Conservation (phyloP, 1,284 basidiomycete genomes). For the Ceratobasidium sp. region DNA sequence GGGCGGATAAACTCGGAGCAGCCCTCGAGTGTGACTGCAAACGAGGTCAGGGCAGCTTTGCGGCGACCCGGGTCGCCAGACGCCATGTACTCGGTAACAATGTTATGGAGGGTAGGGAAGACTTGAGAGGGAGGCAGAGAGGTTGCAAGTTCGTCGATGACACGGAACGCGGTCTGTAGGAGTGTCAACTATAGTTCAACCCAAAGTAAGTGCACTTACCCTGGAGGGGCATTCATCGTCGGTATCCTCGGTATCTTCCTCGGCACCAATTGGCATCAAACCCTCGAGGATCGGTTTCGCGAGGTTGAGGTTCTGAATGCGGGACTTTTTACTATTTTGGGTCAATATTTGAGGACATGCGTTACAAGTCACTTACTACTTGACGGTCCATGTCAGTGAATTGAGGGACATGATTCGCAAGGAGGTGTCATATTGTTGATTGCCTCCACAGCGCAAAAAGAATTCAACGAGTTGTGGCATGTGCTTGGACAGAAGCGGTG, state of each 20-base stretch:
- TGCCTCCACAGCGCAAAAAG: slow-evolving; percentile 85
- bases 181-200: slow-evolving; percentile 32
- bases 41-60: slow-evolving; percentile 94
- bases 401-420: slow-evolving; percentile 93
- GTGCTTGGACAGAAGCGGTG: slow-evolving; percentile 88
- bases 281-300: slow-evolving; percentile 88
- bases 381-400: slow-evolving; percentile 94
- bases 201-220: slow-evolving; percentile 56
- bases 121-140: slow-evolving; percentile 95
- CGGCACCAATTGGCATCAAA: slow-evolving; percentile 92
- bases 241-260: slow-evolving; percentile 85
- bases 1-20: slow-evolving; percentile 99
- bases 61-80: slow-evolving; percentile 79
- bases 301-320: slow-evolving; percentile 87
- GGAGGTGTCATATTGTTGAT: slow-evolving; percentile 78
- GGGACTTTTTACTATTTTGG: slow-evolving; percentile 87
- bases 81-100: slow-evolving; percentile 84
- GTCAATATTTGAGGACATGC: slow-evolving; percentile 10
- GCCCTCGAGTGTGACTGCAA: slow-evolving; percentile 96
- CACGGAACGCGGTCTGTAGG: slow-evolving; percentile 84
- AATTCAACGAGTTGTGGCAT: slow-evolving; percentile 89
- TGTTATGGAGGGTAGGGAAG: slow-evolving; percentile 87
- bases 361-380: slow-evolving; percentile 66
- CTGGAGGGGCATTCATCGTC: slow-evolving; percentile 92
- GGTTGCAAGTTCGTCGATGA: slow-evolving; percentile 93